A percentile compares a stretch with the other conserved stretches of the same genome.
These are phyloP conservation scores for Saccharomycopsis selenospora DNA, from an alignment of 805 yeast species.

Conservation along the genomic window DNA sequence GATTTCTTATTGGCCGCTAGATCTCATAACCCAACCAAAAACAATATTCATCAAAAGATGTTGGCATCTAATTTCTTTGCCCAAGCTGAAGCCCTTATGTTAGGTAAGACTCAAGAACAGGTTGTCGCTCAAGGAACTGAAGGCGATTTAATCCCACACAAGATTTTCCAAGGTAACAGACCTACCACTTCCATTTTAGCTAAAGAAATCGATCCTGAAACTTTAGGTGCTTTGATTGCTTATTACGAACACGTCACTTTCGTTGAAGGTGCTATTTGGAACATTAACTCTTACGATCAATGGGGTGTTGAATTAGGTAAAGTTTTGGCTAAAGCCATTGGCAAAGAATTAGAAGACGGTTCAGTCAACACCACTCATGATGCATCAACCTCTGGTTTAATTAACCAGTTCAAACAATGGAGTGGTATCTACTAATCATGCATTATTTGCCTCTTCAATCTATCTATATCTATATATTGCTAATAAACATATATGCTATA, in stretches of 20 bases:
- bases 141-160: constrained; percentile 86
- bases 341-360: constrained; percentile 71
- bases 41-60: constrained; percentile 93
- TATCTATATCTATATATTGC: no score
- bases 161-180: constrained; percentile 95
- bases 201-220: constrained; percentile 92
- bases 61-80: constrained; percentile 99
- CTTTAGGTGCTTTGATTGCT: constrained; percentile 93
- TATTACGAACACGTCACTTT: constrained; percentile 97
- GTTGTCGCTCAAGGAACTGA: constrained; percentile 87
- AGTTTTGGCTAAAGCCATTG: constrained; percentile 92
- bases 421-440: constrained; percentile 25
- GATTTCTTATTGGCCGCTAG: constrained; percentile 96
- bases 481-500: no score
- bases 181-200: constrained; percentile 97
- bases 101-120: constrained; percentile 81
- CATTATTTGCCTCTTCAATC: no score
- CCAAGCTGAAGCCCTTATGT: constrained; percentile 95
- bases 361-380: constrained; percentile 64
- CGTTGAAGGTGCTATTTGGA: constrained; percentile 99
- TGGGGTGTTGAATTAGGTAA: constrained; percentile 99
- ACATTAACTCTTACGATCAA: constrained; percentile 98
- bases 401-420: constrained; percentile 95
- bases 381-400: constrained; percentile 83
- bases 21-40: constrained; percentile 95